These are phyloP conservation scores for Tulasnella sp. DNA, from an alignment of 768 basidiomycete genomes.

Conservation along the genomic window DNA sequence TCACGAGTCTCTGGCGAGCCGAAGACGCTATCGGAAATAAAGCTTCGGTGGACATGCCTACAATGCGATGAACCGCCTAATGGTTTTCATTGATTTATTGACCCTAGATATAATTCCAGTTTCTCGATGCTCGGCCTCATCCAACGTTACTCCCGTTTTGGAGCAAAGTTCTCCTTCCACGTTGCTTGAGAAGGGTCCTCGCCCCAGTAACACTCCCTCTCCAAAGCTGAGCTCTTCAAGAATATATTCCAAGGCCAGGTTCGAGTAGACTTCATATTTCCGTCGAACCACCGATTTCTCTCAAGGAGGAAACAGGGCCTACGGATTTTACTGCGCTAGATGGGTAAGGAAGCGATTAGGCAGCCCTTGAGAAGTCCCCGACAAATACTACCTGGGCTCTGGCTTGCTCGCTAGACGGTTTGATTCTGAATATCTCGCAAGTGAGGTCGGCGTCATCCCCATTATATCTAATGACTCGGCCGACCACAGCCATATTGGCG, in stretches of 20 bases:
- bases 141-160: not conserved
- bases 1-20: constrained; percentile 86
- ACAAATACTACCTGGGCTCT: constrained; percentile 76
- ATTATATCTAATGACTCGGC: constrained; percentile 27
- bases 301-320: constrained; percentile 33
- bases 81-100: not conserved
- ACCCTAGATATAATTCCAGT: constrained; percentile 4
- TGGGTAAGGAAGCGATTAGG: not conserved
- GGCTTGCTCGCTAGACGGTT: constrained; percentile 56
- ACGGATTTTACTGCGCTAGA: not conserved
- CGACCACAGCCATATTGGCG: constrained; percentile 10
- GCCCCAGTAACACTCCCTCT: constrained; percentile 80
- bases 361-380: constrained; percentile 77
- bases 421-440: constrained; percentile 56
- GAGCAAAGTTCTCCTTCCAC: constrained; percentile 24
- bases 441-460: constrained; percentile 58
- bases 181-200: constrained; percentile 38
- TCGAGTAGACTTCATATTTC: constrained; percentile 81
- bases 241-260: constrained; percentile 72
- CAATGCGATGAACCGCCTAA: constrained; percentile 38
- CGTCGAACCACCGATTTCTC: constrained; percentile 62
- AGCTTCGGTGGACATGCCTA: constrained; percentile 86
- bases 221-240: constrained; percentile 95
- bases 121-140: not conserved
- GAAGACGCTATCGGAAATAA: constrained; percentile 56